A percentile compares a stretch with the other conserved stretches of the same genome.
phyloP scores from a whole-genome alignment of 768 basidiomycete species.

The Floccularia luteovirens region DNA sequence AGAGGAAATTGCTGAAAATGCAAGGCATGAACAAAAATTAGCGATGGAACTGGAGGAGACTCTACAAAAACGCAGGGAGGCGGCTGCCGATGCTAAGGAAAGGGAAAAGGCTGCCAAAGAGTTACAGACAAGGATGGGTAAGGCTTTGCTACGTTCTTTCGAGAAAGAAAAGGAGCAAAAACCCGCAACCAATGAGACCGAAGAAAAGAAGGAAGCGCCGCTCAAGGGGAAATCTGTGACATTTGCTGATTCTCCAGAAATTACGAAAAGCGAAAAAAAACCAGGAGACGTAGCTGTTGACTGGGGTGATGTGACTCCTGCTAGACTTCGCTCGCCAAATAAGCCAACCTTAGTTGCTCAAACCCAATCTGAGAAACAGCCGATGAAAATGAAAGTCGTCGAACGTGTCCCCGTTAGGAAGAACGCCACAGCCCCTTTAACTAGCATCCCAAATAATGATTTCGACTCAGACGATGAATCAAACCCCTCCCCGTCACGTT shows the following conservation, averaged over 20 bases:
- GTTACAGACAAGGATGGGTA: constrained; percentile 76
- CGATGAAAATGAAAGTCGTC: constrained; percentile 66
- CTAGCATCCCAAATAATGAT: constrained; percentile 11
- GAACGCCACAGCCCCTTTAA: constrained; percentile 15
- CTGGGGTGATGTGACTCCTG: constrained; percentile 52
- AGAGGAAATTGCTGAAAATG: constrained; percentile 48
- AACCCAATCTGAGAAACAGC: constrained; percentile 26
- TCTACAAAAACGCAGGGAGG: constrained; percentile 43
- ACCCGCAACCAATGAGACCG: constrained; percentile 11
- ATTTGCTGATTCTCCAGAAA: constrained; percentile 41
- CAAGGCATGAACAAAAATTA: constrained; percentile 29
- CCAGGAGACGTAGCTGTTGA: constrained; percentile 15
- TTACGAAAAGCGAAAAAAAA: constrained; percentile 12
- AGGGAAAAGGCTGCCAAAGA: constrained; percentile 34
- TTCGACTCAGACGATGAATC: constrained; percentile 72
- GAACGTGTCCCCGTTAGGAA: constrained; percentile 58
- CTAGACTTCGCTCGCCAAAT: constrained; percentile 32
- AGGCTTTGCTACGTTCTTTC: constrained; percentile 46
- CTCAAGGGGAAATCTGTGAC: constrained; percentile 55
- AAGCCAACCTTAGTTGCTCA: constrained; percentile 27
- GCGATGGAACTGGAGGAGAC: constrained; percentile 35
- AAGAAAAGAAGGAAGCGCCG: constrained; percentile 14
- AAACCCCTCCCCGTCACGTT: constrained; percentile 18
- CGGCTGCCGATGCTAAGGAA: constrained; percentile 30
- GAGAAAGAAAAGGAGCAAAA: constrained; percentile 27